A percentile compares a stretch with the other conserved stretches of the same genome.
Evolutionary conservation across 257 asterid species (phyloP).

Genomic region (Solanum stenotomum): DNA sequence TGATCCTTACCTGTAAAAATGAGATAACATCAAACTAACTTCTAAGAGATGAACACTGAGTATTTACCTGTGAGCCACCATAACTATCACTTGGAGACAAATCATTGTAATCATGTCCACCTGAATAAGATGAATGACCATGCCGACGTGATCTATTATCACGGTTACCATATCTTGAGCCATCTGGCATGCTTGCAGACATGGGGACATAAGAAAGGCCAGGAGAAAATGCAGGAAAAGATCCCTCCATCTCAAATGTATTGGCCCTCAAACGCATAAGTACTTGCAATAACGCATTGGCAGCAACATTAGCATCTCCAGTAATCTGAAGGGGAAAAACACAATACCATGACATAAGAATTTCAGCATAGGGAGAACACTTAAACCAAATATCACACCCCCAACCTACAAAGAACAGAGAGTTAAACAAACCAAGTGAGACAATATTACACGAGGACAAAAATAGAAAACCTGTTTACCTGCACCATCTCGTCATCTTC

Average conservation of each 20-base stretch:
- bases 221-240: conserved; percentile 24
- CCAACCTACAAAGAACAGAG: background rate
- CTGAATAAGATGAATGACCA: conserved; percentile 37
- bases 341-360: background rate
- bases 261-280: conserved; percentile 61
- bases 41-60: background rate
- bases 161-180: conserved; percentile 35
- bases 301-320: conserved; percentile 64
- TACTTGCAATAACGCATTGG: conserved; percentile 62
- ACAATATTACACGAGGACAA: background rate
- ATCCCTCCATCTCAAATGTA: conserved; percentile 53
- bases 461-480: conserved; percentile 33
- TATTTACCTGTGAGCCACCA: conserved; percentile 57
- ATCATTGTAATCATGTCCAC: conserved; percentile 37
- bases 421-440: background rate
- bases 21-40: background rate
- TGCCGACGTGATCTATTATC: conserved; percentile 37
- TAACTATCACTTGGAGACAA: conserved; percentile 29
- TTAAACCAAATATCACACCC: background rate
- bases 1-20: background rate
- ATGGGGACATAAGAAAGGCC: conserved; percentile 23
- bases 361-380: background rate
- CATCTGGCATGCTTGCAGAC: conserved; percentile 28
- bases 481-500: conserved; percentile 85
- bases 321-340: conserved; percentile 34